Base-by-base conservation (phyloP, 495 filamentous ascomycete species). In the Xylaria flabelliformis region DNA sequence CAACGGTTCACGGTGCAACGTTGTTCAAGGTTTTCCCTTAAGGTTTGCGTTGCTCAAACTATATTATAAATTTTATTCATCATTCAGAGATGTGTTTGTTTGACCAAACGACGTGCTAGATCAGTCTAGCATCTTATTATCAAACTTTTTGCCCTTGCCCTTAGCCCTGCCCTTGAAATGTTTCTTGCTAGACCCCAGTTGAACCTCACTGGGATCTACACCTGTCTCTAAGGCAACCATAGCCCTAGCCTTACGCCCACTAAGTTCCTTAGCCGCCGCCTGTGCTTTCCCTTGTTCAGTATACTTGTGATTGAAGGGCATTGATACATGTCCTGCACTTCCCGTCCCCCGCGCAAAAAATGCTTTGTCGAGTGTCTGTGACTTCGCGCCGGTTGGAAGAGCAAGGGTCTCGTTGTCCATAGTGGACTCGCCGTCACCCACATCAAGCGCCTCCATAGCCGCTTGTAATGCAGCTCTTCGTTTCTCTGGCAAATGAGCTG, bases 291-390 rank as follows among this genome's bases (percentile, higher is more conserved):
- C 94, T 74, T 97, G 94, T 80, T 94, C 88, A n/a, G 90, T 90
- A 78, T 97, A 95, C 78, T 93, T 90, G 78, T 93, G 84, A 76
- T 92, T 93, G 83, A 98, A 98, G 3, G 94, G 94, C 84, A 91
- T 90, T 17, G 80, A 89, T 53, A 97, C n/a, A 78, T 93, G 91
- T 5, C 88, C 90, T 8, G 86, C 87, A 70, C 82, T 86, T 19
- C 87, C 84, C 36, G 88, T 84, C 1, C 85, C 87, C 15, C 88
- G 84, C 9, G 87, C 91, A 81, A 99, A 99, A 85, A 98, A 99
- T 39, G 87, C 87, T 67, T 89, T 92, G 82, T 99, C 97, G 9
- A 99, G 83, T 56, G 85, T 88, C 56, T 86, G 84, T 4, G 94
- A 94, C 75, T 94, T 96, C 19, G 80, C 72, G 8, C 95, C 95